Conservation (phyloP, 345 rosid species). For the Combretum micranthum region DNA sequence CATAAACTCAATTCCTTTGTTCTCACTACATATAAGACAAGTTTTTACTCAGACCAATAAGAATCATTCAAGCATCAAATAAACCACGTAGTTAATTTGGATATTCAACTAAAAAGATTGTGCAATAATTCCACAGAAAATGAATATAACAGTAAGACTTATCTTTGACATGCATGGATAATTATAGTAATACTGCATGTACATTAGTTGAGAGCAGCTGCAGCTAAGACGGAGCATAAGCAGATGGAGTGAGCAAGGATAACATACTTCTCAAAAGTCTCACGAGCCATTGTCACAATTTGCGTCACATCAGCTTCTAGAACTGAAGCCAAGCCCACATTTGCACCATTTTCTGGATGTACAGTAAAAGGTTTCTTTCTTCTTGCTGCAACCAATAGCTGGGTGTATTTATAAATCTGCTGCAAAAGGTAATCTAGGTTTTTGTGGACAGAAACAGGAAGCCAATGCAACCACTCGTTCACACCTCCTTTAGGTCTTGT, state of each 20-base stretch:
- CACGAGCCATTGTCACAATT: conserved; percentile 69
- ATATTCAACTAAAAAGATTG: too few species aligned
- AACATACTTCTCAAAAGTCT: conserved; percentile 69
- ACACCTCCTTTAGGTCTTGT: conserved; percentile 93
- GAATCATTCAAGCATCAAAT: too few species aligned
- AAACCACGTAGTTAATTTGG: too few species aligned
- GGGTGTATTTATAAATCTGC: conserved; percentile 45
- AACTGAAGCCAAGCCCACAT: conserved; percentile 57
- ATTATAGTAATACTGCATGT: too few species aligned
- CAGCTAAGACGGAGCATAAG: too few species aligned
- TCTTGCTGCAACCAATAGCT: conserved; percentile 27
- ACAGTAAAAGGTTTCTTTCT: conserved; percentile 25
- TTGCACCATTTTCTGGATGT: conserved; percentile 49
- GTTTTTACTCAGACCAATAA: too few species aligned
- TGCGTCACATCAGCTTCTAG: conserved; percentile 79
- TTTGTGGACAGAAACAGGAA: conserved; percentile 82
- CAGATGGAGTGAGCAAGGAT: conserved; percentile 1
- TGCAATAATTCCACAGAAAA: too few species aligned
- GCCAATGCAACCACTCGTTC: conserved; percentile 90
- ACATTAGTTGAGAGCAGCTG: too few species aligned
- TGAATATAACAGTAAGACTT: too few species aligned
- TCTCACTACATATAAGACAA: too few species aligned
- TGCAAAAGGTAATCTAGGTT: conserved; percentile 45
- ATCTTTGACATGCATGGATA: too few species aligned
- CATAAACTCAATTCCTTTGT: too few species aligned